Conservation (phyloP, 257 asterid species). For the Haberlea rhodopensis region DNA sequence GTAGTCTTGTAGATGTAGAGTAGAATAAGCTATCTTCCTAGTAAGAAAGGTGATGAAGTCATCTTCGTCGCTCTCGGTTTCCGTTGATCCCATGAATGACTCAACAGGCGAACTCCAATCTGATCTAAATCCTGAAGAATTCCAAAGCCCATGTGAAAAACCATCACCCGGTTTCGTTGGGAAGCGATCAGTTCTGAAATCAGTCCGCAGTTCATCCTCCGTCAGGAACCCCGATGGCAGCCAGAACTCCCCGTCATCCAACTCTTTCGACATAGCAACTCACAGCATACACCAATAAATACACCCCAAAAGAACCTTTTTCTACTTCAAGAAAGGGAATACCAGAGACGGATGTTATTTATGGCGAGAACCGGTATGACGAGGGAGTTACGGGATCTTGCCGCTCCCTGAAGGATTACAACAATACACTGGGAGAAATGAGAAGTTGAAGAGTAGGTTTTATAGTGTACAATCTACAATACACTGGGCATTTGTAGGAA, state of each 20-base stretch:
- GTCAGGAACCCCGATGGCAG: conserved; percentile 51
- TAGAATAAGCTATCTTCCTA: conserved; percentile 34
- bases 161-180: conserved; percentile 12
- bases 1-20: conserved; percentile 38
- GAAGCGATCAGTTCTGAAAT: conserved; percentile 25
- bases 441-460: not conserved
- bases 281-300: not conserved
- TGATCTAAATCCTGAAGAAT: conserved; percentile 34
- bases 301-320: not conserved
- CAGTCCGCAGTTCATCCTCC: too few relatives aligned
- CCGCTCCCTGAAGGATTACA: conserved; percentile 30
- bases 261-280: conserved; percentile 36
- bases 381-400: conserved; percentile 15
- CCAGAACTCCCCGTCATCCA: conserved; percentile 57
- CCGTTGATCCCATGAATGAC: conserved; percentile 51
- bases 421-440: conserved; percentile 22
- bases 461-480: not conserved
- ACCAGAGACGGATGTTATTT: not conserved
- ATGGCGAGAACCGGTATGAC: conserved; percentile 28
- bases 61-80: conserved; percentile 75
- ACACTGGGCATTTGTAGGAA: not conserved
- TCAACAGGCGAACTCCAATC: conserved; percentile 71
- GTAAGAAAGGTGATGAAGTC: conserved; percentile 51
- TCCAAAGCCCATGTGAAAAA: conserved; percentile 25
- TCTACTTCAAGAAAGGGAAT: too few relatives aligned